A percentile compares a stretch with the other conserved stretches of the same genome.
Evolutionary conservation across 768 basidiomycete species (phyloP).

Genomic region (Boletales sp.): DNA sequence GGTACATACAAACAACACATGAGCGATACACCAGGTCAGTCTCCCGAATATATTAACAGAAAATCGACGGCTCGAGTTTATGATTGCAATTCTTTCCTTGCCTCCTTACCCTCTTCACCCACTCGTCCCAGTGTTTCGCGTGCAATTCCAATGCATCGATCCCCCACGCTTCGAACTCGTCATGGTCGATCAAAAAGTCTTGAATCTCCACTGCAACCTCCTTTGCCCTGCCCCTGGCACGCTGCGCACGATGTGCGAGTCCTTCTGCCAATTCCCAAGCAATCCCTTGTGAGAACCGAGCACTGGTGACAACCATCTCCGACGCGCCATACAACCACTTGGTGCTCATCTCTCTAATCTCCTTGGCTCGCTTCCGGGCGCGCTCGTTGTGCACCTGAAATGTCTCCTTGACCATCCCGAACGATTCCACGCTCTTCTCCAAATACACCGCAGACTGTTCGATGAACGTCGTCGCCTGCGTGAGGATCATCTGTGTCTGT

Average conservation of each 20-base stretch:
- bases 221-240: constrained; percentile 46
- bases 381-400: constrained; percentile 48
- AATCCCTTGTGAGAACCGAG: constrained; percentile 39
- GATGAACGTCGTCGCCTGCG: constrained; percentile 38
- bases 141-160: constrained; percentile 16
- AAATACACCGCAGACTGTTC: constrained; percentile 38
- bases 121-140: constrained; percentile 19
- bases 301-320: constrained; percentile 39
- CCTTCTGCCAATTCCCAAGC: constrained; percentile 40
- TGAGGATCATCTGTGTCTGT: constrained; percentile 33
- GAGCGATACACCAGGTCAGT: not conserved
- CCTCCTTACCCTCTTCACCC: constrained; percentile 5
- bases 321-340: constrained; percentile 43
- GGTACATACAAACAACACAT: constrained; percentile 18
- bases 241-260: constrained; percentile 34
- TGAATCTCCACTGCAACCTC: constrained; percentile 37
- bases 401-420: constrained; percentile 36
- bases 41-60: constrained; percentile 10
- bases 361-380: constrained; percentile 51
- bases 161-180: constrained; percentile 15
- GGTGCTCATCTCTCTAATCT: constrained; percentile 47
- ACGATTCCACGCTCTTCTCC: constrained; percentile 36
- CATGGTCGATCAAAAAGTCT: constrained; percentile 19
- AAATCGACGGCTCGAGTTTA: constrained; percentile 7
- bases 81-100: constrained; percentile 12